Conservation (phyloP, 2,329 filamentous ascomycete species). For the Dothideomycetidae sp. region DNA sequence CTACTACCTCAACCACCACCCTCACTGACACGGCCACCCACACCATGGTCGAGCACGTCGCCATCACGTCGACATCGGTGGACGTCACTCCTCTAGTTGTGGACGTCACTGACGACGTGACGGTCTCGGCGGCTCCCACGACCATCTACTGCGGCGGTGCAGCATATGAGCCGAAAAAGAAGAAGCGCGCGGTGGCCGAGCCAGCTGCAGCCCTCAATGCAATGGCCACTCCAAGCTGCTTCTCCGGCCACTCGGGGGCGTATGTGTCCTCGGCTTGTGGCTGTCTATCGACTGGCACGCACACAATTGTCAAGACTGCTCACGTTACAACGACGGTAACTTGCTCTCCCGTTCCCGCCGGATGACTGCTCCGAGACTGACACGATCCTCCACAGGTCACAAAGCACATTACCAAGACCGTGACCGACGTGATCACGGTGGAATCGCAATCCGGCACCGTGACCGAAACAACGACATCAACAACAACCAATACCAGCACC, state of each 20-base stretch:
- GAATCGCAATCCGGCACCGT: neutral
- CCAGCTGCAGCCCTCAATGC: neutral
- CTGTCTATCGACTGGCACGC: neutral
- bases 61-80: neutral
- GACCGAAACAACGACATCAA: neutral
- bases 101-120: neutral
- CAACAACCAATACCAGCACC: neutral
- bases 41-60: neutral
- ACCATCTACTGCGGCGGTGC: neutral
- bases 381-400: too few relatives aligned
- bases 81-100: neutral
- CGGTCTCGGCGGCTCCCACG: neutral
- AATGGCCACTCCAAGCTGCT: neutral
- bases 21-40: neutral
- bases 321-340: neutral
- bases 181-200: neutral
- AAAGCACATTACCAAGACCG: neutral
- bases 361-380: neutral
- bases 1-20: neutral
- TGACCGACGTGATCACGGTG: neutral
- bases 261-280: neutral
- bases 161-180: neutral
- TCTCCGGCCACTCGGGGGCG: neutral
- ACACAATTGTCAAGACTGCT: too few relatives aligned
- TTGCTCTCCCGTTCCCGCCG: neutral